Conservation (phyloP, 1,284 basidiomycete genomes). For the Ganoderma lingzhi region DNA sequence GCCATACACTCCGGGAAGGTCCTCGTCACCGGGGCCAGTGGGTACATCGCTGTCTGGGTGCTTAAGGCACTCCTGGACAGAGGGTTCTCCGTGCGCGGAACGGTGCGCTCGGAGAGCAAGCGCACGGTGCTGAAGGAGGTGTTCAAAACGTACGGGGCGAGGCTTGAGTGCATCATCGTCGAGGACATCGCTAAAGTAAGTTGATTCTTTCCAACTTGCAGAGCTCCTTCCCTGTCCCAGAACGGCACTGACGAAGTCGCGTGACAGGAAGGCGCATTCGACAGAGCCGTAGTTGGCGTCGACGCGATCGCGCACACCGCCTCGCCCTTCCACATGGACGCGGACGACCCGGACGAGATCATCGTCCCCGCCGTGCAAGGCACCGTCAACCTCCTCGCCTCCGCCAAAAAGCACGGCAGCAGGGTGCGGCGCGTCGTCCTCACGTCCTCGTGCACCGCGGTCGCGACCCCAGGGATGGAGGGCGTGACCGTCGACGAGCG, state of each 20-base stretch:
- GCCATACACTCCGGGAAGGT: slow-evolving; percentile 12
- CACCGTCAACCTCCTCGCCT: slow-evolving; percentile 30
- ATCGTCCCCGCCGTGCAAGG: slow-evolving; percentile 38
- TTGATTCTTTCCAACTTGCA: too few species aligned
- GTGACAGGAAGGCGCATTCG: slow-evolving; percentile 46
- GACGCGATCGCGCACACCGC: slow-evolving; percentile 54
- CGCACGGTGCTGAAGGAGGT: slow-evolving; percentile 53
- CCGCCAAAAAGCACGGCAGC: slow-evolving; percentile 11
- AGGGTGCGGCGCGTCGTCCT: slow-evolving; percentile 57
- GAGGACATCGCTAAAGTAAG: slow-evolving; percentile 36
- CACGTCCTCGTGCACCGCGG: slow-evolving; percentile 63
- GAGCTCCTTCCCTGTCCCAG: too few species aligned
- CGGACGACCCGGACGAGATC: slow-evolving; percentile 44
- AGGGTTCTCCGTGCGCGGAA: slow-evolving; percentile 49
- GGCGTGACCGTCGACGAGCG: slow-evolving; percentile 46
- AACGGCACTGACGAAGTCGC: background rate
- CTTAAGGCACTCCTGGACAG: slow-evolving; percentile 37
- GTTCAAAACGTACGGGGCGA: slow-evolving; percentile 52
- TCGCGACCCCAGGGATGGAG: slow-evolving; percentile 36
- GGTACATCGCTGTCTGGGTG: slow-evolving; percentile 41
- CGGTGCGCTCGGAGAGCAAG: slow-evolving; percentile 41
- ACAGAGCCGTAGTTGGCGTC: slow-evolving; percentile 49
- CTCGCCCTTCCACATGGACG: slow-evolving; percentile 47
- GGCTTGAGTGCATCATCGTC: slow-evolving; percentile 55
- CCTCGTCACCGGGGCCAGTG: slow-evolving; percentile 21